Evolutionary conservation across 2,329 filamentous ascomycete genomes (phyloP), one percentile per base, ranked within the genome.

Genomic region (Simplicillium sp.): DNA sequence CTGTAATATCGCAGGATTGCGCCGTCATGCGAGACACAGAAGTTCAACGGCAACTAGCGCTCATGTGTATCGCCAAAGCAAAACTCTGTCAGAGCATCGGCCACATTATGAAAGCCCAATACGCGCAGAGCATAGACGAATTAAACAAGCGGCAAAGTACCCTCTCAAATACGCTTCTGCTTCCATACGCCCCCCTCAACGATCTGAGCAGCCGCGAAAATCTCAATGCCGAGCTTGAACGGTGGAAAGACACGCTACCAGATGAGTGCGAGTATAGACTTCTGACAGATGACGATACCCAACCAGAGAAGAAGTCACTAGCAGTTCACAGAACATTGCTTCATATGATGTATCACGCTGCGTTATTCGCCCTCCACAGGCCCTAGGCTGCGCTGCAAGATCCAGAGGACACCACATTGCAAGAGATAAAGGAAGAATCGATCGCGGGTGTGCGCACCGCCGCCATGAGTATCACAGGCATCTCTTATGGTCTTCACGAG

Each of bases 301-400:
- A 65, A 12, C 62, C 68, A 3, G 68, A 69, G 33, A 62, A 64
- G 8, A 56, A 67, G 4, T 64, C 59, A n/a, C 43, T 70, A 6
- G 71, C 76, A 47, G 65, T 84, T 2, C 79, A 84, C 49, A 68
- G 77, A 29, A 75, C 78, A 17, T 59, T 85, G 17, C 60, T 86
- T 15, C 79, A 82, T 52, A 83, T 84, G 75, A 70, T 84, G 11
- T 85, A 83, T 55, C 75, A 78, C 50, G 82, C 81, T 2, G 82
- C 80, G 0, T 65, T 82, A 4, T 84, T 80, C 39, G 82, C 82
- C 9, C 62, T 86, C 16, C 81, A 85, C 54, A 70, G 82, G 25
- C 81, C 82, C 6, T 33, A 11, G 31, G 12, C 31, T 6, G 31
- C 6, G 13, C 12, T 33, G 5, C 12, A n/a, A 33, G 13, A n/a